Percentiles rank a stretch among this genome's conserved stretches.
Conservation (phyloP, 768 basidiomycete genomes). For the Boletus huronensis region DNA sequence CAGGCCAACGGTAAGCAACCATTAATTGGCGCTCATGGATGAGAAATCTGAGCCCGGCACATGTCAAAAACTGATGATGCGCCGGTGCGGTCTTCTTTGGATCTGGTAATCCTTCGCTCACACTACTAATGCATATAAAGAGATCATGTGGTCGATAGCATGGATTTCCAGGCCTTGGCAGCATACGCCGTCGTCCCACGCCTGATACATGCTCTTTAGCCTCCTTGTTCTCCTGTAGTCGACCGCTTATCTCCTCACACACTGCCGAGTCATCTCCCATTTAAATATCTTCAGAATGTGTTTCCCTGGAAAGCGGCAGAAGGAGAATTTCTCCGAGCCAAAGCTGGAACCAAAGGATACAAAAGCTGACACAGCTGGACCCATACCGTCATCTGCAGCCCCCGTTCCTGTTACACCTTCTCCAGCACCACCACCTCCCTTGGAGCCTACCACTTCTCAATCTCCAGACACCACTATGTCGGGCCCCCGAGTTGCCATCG, state of each 20-base stretch:
- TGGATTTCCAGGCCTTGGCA: slow-evolving; percentile 11
- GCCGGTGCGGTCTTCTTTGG: slow-evolving; percentile 1
- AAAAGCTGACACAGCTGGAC: slow-evolving; percentile 7
- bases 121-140: slow-evolving; percentile 8
- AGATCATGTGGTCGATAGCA: slow-evolving; percentile 15
- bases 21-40: neutral
- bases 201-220: slow-evolving; percentile 9
- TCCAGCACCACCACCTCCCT: neutral
- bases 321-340: slow-evolving; percentile 31
- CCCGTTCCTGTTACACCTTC: slow-evolving; percentile 2
- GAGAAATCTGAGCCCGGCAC: slow-evolving; percentile 5
- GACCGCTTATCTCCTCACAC: slow-evolving; percentile 8
- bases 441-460: neutral
- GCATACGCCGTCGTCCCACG: slow-evolving; percentile 25
- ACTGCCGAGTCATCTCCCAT: neutral
- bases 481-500: slow-evolving; percentile 40
- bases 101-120: neutral
- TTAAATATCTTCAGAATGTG: slow-evolving; percentile 30
- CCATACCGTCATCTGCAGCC: slow-evolving; percentile 2
- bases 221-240: neutral
- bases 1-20: neutral
- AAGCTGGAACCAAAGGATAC: slow-evolving; percentile 12
- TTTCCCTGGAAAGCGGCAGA: slow-evolving; percentile 38
- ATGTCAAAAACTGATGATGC: slow-evolving; percentile 1
- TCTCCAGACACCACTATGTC: slow-evolving; percentile 9